Percentiles rank a stretch among this genome's conserved stretches.
Evolutionary conservation across 352 stramenopile genomes (phyloP).

Genomic region (Globisporangium nodosum): DNA sequence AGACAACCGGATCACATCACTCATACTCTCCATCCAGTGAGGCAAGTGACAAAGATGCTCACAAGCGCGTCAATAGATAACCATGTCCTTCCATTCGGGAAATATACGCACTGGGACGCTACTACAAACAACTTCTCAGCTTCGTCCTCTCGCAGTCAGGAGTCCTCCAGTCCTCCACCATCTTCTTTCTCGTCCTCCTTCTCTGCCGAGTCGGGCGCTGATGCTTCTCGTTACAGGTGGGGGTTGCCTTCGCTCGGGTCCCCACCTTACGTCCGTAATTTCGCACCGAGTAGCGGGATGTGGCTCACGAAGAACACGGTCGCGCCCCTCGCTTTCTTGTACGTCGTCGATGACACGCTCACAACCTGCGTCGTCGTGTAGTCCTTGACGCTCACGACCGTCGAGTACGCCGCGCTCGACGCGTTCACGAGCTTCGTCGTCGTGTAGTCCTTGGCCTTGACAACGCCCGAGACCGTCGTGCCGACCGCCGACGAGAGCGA

Average conservation of each 20-base stretch:
- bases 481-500: constrained; percentile 40
- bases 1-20: too few species aligned
- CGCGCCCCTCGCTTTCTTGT: constrained; percentile 41
- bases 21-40: too few species aligned
- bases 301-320: constrained; percentile 53
- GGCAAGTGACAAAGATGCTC: too few species aligned
- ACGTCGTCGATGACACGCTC: constrained; percentile 62
- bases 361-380: constrained; percentile 63
- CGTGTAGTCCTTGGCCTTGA: constrained; percentile 62
- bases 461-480: constrained; percentile 32
- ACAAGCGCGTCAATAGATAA: not conserved
- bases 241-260: not conserved
- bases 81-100: constrained; percentile 3
- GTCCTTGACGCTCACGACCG: constrained; percentile 45
- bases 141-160: not conserved
- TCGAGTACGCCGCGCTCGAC: constrained; percentile 31
- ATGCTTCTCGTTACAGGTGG: not conserved
- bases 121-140: constrained; percentile 1
- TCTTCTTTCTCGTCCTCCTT: not conserved
- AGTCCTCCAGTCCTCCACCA: too few species aligned
- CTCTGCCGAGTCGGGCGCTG: not conserved
- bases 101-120: constrained; percentile 3
- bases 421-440: constrained; percentile 31
- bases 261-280: constrained; percentile 48
- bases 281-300: constrained; percentile 53